These are phyloP conservation scores for Cryptococcus hybrid DNA, from an alignment of 1,284 basidiomycete genomes.

Conservation along the genomic window DNA sequence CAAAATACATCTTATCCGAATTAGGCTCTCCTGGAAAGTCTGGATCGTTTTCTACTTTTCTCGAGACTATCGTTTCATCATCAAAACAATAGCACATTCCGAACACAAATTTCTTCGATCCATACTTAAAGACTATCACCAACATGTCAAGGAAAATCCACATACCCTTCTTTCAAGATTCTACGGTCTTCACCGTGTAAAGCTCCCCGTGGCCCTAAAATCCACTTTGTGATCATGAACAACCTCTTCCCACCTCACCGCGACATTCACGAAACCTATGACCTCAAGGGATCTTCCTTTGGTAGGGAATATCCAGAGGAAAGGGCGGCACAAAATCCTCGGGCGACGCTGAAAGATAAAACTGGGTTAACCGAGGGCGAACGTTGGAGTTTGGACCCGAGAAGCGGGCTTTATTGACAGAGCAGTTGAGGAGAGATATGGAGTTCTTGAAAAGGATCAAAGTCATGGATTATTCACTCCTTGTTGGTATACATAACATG, in stretches of 20 bases:
- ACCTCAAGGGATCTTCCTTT: slow-evolving; percentile 91
- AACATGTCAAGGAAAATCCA: slow-evolving; percentile 84
- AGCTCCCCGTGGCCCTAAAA: slow-evolving; percentile 88
- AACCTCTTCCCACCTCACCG: slow-evolving; percentile 97
- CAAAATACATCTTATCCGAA: slow-evolving; percentile 97
- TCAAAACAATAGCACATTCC: slow-evolving; percentile 94
- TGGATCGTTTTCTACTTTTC: slow-evolving; percentile 99
- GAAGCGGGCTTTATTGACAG: slow-evolving; percentile 83
- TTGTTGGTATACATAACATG: slow-evolving; percentile 94
- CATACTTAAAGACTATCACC: slow-evolving; percentile 83
- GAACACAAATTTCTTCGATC: slow-evolving; percentile 91
- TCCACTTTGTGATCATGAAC: slow-evolving; percentile 99
- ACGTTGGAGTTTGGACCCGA: slow-evolving; percentile 87
- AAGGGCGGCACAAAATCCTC: slow-evolving; percentile 71
- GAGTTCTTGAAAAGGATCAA: slow-evolving; percentile 76
- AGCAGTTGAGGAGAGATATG: slow-evolving; percentile 83
- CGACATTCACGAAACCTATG: slow-evolving; percentile 97
- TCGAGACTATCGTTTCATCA: slow-evolving; percentile 98
- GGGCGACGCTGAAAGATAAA: slow-evolving; percentile 94
- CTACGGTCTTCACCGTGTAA: slow-evolving; percentile 95
- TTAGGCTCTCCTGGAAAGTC: slow-evolving; percentile 98
- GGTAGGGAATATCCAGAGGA: slow-evolving; percentile 87
- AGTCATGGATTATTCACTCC: slow-evolving; percentile 96
- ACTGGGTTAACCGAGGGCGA: slow-evolving; percentile 84
- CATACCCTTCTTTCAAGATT: slow-evolving; percentile 92